Base-by-base conservation (phyloP, 2,329 filamentous ascomycete genomes). In the Colletotrichum destructivum region DNA sequence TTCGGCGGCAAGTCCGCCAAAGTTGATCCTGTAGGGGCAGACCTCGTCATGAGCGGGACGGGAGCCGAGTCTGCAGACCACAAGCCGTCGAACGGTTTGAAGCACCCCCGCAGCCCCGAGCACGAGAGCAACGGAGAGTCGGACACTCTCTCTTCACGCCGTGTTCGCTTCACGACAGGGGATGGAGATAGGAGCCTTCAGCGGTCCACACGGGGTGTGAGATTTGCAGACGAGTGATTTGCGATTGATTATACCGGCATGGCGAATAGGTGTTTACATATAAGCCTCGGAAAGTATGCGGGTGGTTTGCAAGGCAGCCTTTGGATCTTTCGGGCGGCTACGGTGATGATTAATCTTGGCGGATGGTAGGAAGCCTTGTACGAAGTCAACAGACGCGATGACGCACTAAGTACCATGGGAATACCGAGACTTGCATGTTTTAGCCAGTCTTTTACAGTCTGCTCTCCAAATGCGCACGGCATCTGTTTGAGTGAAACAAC, bases 1-100 rank as follows among this genome's bases (percentile, higher is more conserved):
- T 90, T 91, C 67, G 85, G 87, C 0, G 80, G 83, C 70, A 86
- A 84, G 3, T 87, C 87, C 67, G 86, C 86, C 5, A 79, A 79
- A 4, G 76, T 77, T 35, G 57, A 81, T 16, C 79, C 87, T 54
- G 84, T 86, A 0, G 85, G 88, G 54, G 85, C 88, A 26, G 87
- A 82, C 15, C 76, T 88, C 47, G 74, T 86, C 38, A 68, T 79
- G 56, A 74, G 75, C 7, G 78, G 80, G 1, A 63, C 35, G 18
- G 59, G 26, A 38, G 40, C 35, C n/a, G 44, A 38, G 26, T 46
- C 26, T 47, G 51, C 38, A n/a, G 5, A 18, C 51, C 38, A 49
- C 9, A 52, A n/a, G 13, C 40, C 5, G 15, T 16, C 56, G 47
- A 75, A 70, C 57, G 72, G 62, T n/a, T 52, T 74, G 59, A 82